Conservation (phyloP, 2,329 filamentous ascomycete species). For the Xylariales sp. region DNA sequence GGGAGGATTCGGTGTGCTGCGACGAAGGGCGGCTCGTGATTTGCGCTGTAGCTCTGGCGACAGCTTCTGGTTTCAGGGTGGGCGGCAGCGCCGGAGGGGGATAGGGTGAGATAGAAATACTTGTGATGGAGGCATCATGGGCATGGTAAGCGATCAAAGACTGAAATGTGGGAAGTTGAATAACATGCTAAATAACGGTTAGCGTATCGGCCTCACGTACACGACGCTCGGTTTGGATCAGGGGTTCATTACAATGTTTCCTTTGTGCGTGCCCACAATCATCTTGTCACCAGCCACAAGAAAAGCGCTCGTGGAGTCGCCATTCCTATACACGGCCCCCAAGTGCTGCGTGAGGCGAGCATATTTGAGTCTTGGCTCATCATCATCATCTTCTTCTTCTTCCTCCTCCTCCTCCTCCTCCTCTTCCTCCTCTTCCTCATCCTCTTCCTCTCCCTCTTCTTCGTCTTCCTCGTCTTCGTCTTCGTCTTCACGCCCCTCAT, state of each 20-base stretch:
- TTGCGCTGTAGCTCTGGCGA: conserved; percentile 53
- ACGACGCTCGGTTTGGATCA: conserved; percentile 26
- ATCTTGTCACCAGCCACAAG: conserved; percentile 95
- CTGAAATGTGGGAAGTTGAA: conserved; percentile 85
- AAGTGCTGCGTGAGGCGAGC: conserved; percentile 85
- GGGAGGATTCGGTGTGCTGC: conserved; percentile 56
- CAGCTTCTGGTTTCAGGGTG: conserved; percentile 56
- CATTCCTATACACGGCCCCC: conserved; percentile 87
- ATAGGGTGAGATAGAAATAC: conserved; percentile 89
- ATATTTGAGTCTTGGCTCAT: conserved; percentile 95
- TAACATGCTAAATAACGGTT: conserved; percentile 65
- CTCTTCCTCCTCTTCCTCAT: conserved; percentile 59
- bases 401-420: conserved; percentile 73
- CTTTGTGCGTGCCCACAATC: conserved; percentile 96
- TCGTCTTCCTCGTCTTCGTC: conserved; percentile 67
- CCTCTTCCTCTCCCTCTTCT: conserved; percentile 51
- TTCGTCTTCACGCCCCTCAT: conserved; percentile 66
- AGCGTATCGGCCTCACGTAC: conserved; percentile 12
- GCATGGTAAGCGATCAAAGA: conserved; percentile 88
- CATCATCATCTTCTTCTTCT: conserved; percentile 85
- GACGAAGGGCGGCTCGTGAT: conserved; percentile 52
- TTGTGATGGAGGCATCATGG: conserved; percentile 90
- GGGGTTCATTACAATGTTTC: conserved; percentile 80
- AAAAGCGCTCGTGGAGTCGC: conserved; percentile 93
- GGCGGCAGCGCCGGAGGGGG: conserved; percentile 71